Conservation (phyloP, 192 early-diverging fungal genomes). For the Oehlia diaphana region DNA sequence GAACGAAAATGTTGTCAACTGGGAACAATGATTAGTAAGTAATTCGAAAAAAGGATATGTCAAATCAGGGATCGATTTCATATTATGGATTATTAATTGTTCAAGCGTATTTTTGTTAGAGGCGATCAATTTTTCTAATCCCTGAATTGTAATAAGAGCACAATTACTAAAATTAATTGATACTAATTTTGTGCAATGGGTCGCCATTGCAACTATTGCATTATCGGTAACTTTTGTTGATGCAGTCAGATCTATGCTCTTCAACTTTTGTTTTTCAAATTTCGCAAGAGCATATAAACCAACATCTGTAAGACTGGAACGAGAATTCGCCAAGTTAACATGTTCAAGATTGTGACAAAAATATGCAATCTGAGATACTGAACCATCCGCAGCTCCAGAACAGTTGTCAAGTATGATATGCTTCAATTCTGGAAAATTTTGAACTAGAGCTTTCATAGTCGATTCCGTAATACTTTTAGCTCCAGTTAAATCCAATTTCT, state of each 20-base stretch:
- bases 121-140: neutral
- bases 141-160: neutral
- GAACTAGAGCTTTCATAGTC: neutral
- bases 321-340: slow-evolving; percentile 1
- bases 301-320: neutral
- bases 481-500: neutral
- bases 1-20: neutral
- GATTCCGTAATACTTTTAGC: slow-evolving; percentile 6
- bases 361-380: slow-evolving; percentile 12
- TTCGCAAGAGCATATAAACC: neutral
- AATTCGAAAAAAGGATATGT: neutral
- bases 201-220: neutral
- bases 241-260: neutral
- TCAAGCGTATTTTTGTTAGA: slow-evolving; percentile 1
- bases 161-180: slow-evolving; percentile 2
- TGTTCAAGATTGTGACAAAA: neutral
- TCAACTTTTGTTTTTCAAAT: slow-evolving; percentile 12
- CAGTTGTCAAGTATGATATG: neutral
- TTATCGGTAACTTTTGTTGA: neutral
- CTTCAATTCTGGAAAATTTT: slow-evolving; percentile 5
- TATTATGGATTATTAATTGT: slow-evolving; percentile 5
- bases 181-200: slow-evolving; percentile 6
- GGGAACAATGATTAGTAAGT: neutral
- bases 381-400: neutral
- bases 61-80: neutral